Conservation (phyloP, 139 green algal genomes). For the Tetradesmus obliquus region DNA sequence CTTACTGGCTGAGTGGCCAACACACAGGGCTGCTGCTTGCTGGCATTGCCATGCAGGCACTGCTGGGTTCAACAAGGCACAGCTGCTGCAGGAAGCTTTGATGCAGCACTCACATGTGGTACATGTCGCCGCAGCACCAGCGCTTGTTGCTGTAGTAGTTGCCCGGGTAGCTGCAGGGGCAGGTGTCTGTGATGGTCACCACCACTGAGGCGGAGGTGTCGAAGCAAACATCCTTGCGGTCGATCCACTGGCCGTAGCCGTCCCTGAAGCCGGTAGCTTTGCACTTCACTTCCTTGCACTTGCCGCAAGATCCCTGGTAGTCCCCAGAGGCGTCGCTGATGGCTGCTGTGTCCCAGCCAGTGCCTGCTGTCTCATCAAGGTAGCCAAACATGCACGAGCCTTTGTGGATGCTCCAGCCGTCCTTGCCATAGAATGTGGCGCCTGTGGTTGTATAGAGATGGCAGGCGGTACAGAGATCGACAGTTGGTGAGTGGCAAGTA, state of each 20-base stretch:
- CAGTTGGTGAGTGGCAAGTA: background rate
- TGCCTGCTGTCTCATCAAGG: slow-evolving; percentile 49
- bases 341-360: slow-evolving; percentile 53
- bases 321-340: slow-evolving; percentile 34
- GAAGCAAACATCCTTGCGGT: slow-evolving; percentile 45
- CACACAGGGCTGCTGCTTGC: background rate
- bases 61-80: no score
- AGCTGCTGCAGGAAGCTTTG: background rate
- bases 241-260: slow-evolving; percentile 47
- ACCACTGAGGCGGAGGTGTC: slow-evolving; percentile 48
- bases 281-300: slow-evolving; percentile 55
- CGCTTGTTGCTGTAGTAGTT: slow-evolving; percentile 62
- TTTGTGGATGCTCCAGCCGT: slow-evolving; percentile 49
- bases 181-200: slow-evolving; percentile 60
- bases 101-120: slow-evolving; percentile 44
- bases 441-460: background rate
- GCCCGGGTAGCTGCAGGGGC: slow-evolving; percentile 45
- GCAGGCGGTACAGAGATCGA: background rate
- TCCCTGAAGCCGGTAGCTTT: slow-evolving; percentile 41
- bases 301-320: slow-evolving; percentile 15
- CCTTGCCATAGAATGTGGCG: slow-evolving; percentile 50
- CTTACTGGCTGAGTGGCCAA: no score
- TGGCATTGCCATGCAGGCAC: background rate
- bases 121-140: slow-evolving; percentile 57
- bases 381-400: slow-evolving; percentile 49